Evolutionary conservation across 2,329 filamentous ascomycete species (phyloP).

Genomic region (Sphaerulina vaccinii): DNA sequence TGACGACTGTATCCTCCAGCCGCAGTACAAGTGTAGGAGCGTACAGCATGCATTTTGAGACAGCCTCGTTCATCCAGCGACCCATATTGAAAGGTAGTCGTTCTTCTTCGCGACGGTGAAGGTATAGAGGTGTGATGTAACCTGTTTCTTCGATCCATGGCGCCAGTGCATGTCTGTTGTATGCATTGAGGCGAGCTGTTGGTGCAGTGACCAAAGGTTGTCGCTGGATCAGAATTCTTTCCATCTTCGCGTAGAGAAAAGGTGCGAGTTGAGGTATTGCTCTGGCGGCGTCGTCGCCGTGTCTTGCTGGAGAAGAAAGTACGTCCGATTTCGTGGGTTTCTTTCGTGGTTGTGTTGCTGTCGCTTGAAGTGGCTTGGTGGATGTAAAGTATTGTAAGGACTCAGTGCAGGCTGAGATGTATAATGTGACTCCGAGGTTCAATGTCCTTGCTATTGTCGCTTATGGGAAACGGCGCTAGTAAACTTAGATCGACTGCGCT

Average conservation of each 20-base stretch:
- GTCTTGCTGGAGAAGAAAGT: no score
- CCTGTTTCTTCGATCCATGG: conserved; percentile 11
- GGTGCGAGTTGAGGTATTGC: no score
- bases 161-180: conserved; percentile 11
- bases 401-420: no score
- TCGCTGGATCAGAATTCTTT: conserved; percentile 6
- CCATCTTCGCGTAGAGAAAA: background rate
- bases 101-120: conserved; percentile 10
- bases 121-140: conserved; percentile 11
- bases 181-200: conserved; percentile 7
- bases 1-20: background rate
- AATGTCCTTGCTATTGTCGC: no score
- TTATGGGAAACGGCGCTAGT: no score
- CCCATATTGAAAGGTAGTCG: conserved; percentile 12
- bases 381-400: no score
- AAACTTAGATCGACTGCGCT: no score
- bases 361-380: no score
- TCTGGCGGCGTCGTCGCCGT: no score
- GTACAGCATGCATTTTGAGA: conserved; percentile 3
- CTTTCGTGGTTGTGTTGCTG: no score
- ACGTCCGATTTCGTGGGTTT: no score
- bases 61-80: conserved; percentile 3
- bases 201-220: conserved; percentile 1
- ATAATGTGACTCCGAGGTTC: no score
- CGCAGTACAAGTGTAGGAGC: background rate